phyloP scores from a whole-genome alignment of 164 flowering plant genomes.

The Chimonanthus salicifolius region DNA sequence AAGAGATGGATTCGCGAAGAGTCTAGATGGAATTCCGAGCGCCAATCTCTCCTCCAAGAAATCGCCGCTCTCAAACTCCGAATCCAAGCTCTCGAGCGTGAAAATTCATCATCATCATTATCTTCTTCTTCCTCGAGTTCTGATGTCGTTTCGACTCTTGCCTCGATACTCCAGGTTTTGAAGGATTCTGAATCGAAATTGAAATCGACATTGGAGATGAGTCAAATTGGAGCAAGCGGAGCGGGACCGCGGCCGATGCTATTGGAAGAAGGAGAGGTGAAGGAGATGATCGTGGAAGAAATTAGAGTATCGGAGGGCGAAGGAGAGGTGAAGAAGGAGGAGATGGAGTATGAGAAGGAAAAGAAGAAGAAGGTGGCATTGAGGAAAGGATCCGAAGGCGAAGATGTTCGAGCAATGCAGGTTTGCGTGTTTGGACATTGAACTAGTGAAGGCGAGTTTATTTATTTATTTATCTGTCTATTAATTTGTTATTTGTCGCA shows the following conservation, averaged over 20 bases:
- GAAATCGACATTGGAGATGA: constrained; percentile 12
- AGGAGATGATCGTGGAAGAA: constrained; percentile 35
- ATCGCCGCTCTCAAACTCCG: constrained; percentile 42
- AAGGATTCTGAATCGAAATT: constrained; percentile 29
- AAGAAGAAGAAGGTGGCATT: constrained; percentile 29
- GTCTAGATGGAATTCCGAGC: constrained; percentile 62
- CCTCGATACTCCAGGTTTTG: constrained; percentile 32
- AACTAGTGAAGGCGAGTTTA: constrained; percentile 12
- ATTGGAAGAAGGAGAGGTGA: constrained; percentile 28
- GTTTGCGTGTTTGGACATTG: constrained; percentile 32
- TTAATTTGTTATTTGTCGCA: neutral
- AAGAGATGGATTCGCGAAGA: constrained; percentile 79
- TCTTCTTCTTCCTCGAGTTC: constrained; percentile 26
- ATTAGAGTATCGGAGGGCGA: constrained; percentile 27
- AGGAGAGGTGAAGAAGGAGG: neutral
- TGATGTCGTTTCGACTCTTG: constrained; percentile 27
- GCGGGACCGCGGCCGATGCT: constrained; percentile 31
- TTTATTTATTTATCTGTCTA: neutral
- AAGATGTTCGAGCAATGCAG: constrained; percentile 77
- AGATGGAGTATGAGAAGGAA: constrained; percentile 10
- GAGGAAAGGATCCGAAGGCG: constrained; percentile 83
- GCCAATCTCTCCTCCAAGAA: constrained; percentile 48
- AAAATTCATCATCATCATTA: constrained; percentile 10
- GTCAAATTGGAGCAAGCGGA: constrained; percentile 44
- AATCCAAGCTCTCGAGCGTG: constrained; percentile 43